These are phyloP conservation scores for Boletus patriciae DNA, from an alignment of 768 basidiomycete species.

Conservation along the genomic window DNA sequence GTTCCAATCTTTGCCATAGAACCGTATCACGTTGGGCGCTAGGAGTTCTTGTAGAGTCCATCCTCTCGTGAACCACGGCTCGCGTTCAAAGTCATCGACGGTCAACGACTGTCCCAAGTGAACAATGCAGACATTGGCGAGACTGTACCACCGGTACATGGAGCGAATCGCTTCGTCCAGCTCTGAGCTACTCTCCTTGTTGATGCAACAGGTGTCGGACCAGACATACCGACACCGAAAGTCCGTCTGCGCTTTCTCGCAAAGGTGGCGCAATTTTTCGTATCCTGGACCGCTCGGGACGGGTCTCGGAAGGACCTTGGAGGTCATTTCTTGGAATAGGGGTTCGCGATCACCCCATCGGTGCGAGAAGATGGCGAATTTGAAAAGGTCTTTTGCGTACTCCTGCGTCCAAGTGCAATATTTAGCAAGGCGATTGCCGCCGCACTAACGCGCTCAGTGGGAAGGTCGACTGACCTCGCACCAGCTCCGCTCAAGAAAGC, in stretches of 20 bases:
- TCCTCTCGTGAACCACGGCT: slow-evolving; percentile 16
- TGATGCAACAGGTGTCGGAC: slow-evolving; percentile 15
- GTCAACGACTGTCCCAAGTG: slow-evolving; percentile 10
- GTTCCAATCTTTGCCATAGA: slow-evolving; percentile 16
- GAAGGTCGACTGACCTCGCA: neutral
- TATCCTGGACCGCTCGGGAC: slow-evolving; percentile 3
- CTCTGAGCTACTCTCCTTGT: slow-evolving; percentile 14
- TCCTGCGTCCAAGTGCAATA: neutral
- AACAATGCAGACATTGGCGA: slow-evolving; percentile 20
- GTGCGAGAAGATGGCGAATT: slow-evolving; percentile 11
- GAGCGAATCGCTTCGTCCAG: slow-evolving; percentile 13
- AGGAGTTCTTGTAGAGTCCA: slow-evolving; percentile 20
- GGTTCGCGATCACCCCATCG: slow-evolving; percentile 11
- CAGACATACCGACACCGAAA: slow-evolving; percentile 13
- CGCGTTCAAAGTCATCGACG: slow-evolving; percentile 13
- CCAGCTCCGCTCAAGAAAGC: slow-evolving; percentile 9
- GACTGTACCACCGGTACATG: slow-evolving; percentile 19
- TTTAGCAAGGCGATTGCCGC: neutral
- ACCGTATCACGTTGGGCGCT: slow-evolving; percentile 6
- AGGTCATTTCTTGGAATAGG: slow-evolving; percentile 1
- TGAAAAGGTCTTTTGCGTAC: slow-evolving; percentile 7
- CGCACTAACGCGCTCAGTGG: no score
- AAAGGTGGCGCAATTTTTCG: slow-evolving; percentile 5
- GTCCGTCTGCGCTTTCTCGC: slow-evolving; percentile 6
- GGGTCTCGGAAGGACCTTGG: neutral